Base-by-base conservation (phyloP, 352 stramenopile species). In the Aphanomyces cochlioides region DNA sequence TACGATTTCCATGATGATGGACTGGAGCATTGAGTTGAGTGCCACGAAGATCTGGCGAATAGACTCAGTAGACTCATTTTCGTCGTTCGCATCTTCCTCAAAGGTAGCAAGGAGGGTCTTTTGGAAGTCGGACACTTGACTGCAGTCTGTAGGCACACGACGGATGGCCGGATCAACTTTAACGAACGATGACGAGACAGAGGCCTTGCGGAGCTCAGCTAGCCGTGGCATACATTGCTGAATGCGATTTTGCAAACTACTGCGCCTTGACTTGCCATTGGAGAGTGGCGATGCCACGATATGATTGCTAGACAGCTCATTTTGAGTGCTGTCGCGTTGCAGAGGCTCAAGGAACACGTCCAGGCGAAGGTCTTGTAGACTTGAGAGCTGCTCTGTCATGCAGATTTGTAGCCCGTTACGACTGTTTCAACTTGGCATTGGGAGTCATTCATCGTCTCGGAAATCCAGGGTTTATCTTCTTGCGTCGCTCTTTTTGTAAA, bases 131-230 rank as follows among this genome's bases (percentile, higher is more conserved):
- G 4, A 19, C 6, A 70, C 36, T 17, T 54, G 43, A 21, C 47
- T 64, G 12, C 43, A 2, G 19, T 70, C 64, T 4, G 13, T 36
- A 4, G 64, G 45, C 40, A 70, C 64, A 6, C 28, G 64, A 5
- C 47, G 48, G 10, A 70, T n/a, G 10, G 59, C 61, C 3, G 64
- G 64, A 37, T 70, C 47, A 28, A 61, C 53, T 37, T 70, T 70
- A 5, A 70, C 12, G 5, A 61, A n/a, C 19, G 54, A 61, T 37
- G 54, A 70, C 43, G 17, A 21, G 21, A 41, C 13, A 34, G 54
- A 70, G 47, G 54, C 64, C 17, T 10, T 13, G 10, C 54, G 45
- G 5, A 70, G 12, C 5, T 70, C 47, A 6, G 4, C 8, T 10
- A 67, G 45, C 13, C 43, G n/a, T 39, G 59, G 59, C 13, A 50